Percentiles rank a stretch among this genome's conserved stretches.
These are phyloP conservation scores for Triticum urartu DNA, from an alignment of 176 grass and related monocot species.

Conservation along the genomic window DNA sequence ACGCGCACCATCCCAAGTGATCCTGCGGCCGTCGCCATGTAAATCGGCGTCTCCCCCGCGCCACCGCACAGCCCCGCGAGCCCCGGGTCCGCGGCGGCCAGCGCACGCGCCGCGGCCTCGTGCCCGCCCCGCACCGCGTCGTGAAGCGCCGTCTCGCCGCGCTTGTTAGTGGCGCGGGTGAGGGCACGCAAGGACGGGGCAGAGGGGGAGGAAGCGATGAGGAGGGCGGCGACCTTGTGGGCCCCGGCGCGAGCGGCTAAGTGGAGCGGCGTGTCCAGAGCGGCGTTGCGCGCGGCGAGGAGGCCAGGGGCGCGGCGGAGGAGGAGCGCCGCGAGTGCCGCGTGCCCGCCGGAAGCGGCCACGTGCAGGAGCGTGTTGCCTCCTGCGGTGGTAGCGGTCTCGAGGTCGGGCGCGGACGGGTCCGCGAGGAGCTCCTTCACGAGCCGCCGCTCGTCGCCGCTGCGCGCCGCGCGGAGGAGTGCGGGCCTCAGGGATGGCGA, in stretches of 20 bases:
- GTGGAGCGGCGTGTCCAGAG: conserved; percentile 59
- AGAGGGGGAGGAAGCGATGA: conserved; percentile 8
- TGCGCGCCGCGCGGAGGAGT: conserved; percentile 42
- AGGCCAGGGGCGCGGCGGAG: conserved; percentile 51
- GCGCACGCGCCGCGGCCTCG: conserved; percentile 27
- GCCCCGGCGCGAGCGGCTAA: conserved; percentile 41
- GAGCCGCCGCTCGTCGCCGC: conserved; percentile 49
- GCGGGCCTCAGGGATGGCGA: conserved; percentile 27
- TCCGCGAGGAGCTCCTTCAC: conserved; percentile 59
- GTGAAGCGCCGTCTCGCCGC: conserved; percentile 65
- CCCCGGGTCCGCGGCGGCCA: conserved; percentile 31
- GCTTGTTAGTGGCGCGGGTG: conserved; percentile 36
- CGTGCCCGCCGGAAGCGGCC: conserved; percentile 20
- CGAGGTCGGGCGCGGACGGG: conserved; percentile 37
- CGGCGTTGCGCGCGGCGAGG: conserved; percentile 42
- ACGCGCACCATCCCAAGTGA: conserved; percentile 38
- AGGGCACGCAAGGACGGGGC: background rate
- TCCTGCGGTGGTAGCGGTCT: conserved; percentile 29
- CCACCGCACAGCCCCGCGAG: conserved; percentile 26
- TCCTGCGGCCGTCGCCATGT: conserved; percentile 55
- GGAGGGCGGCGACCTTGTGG: conserved; percentile 34
- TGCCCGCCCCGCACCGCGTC: conserved; percentile 48
- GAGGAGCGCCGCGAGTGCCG: conserved; percentile 27
- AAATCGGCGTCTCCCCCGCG: conserved; percentile 38
- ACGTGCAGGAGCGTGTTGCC: conserved; percentile 55